These are phyloP conservation scores for Eremothecium sinecaudum DNA, from an alignment of 1,139 yeast genomes.

Conservation along the genomic window DNA sequence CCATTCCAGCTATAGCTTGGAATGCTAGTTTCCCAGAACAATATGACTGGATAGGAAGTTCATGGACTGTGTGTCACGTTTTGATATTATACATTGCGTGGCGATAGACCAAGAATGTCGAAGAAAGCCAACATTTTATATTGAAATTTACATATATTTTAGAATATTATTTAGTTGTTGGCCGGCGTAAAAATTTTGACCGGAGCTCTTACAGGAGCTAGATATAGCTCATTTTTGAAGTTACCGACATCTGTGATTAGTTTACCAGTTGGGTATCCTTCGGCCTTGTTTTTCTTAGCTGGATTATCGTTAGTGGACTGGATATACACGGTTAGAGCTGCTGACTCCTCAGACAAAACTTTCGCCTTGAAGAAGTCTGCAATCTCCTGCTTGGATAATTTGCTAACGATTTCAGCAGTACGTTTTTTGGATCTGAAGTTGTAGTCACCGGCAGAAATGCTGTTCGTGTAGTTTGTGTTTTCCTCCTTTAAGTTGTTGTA, in stretches of 20 bases:
- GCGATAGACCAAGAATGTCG: conserved; percentile 32
- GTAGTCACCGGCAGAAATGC: conserved; percentile 66
- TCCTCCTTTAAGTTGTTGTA: conserved; percentile 75
- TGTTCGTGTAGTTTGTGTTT: conserved; percentile 51
- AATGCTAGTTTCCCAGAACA: conserved; percentile 32
- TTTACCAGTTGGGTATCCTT: conserved; percentile 33
- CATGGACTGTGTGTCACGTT: conserved; percentile 27
- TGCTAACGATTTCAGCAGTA: conserved; percentile 49
- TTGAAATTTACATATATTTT: conserved; percentile 1
- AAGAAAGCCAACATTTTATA: conserved; percentile 30
- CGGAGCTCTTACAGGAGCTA: conserved; percentile 41
- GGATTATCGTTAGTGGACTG: no score
- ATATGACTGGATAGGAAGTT: conserved; percentile 33
- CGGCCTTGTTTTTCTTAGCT: conserved; percentile 6
- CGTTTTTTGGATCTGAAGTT: conserved; percentile 53
- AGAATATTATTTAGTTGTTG: not conserved
- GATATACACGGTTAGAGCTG: conserved; percentile 57
- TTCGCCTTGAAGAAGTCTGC: conserved; percentile 43
- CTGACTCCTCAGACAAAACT: conserved; percentile 37
- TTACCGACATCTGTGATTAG: conserved; percentile 33
- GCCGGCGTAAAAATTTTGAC: conserved; percentile 23
- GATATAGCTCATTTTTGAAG: conserved; percentile 36
- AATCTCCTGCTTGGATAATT: conserved; percentile 49
- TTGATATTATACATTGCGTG: conserved; percentile 9
- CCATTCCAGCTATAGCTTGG: conserved; percentile 26